A percentile compares a stretch with the other conserved stretches of the same genome.
phyloP scores from a whole-genome alignment of 148 eudicot species.

The Rhododendron mucronatum region DNA sequence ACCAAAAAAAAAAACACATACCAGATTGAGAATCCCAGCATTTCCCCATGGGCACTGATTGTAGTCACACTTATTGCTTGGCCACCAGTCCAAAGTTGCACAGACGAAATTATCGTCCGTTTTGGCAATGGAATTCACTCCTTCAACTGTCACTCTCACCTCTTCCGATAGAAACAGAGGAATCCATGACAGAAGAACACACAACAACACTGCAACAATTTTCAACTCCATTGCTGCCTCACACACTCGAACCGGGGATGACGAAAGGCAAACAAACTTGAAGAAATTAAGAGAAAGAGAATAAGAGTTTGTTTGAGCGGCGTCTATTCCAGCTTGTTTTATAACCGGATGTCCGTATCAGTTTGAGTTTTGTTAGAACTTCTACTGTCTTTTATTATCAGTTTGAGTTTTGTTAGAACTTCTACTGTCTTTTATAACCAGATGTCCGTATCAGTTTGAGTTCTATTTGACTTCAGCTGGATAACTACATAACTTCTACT shows the following conservation, averaged over 20 bases:
- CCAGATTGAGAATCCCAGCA: constrained; percentile 38
- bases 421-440: no score
- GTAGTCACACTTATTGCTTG: constrained; percentile 39
- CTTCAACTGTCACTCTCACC: constrained; percentile 14
- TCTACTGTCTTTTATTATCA: no score
- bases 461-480: no score
- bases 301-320: not conserved
- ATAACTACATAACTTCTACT: no score
- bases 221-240: not conserved
- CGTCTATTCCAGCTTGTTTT: no score
- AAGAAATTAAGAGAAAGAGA: not conserved
- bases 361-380: no score
- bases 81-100: constrained; percentile 66
- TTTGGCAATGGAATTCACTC: constrained; percentile 15
- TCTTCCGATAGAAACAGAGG: not conserved
- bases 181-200: not conserved
- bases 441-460: no score
- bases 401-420: no score
- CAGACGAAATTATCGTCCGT: constrained; percentile 44
- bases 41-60: constrained; percentile 43
- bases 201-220: not conserved
- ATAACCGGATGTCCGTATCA: no score
- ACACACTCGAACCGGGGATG: not conserved
- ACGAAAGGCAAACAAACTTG: not conserved
- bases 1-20: no score